Conservation (phyloP, 371 early-diverging fungal genomes). For the Rhizopus sp. region DNA sequence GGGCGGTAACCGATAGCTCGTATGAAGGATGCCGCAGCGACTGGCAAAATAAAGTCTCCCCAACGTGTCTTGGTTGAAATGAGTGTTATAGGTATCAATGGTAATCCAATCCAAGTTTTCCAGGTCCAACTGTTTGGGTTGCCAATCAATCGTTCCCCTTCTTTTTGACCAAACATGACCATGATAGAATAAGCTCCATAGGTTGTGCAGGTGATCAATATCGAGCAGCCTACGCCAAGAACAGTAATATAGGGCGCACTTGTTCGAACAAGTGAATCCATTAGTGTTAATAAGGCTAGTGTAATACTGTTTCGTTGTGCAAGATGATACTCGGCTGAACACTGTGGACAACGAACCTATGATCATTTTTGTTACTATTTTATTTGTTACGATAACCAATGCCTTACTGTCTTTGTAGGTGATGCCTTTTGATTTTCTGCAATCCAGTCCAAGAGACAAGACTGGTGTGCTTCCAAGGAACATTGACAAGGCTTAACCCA, state of each 20-base stretch:
- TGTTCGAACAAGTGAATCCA: slow-evolving; percentile 62
- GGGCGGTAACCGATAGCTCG: slow-evolving; percentile 23
- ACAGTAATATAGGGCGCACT: slow-evolving; percentile 67
- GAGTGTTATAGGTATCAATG: slow-evolving; percentile 65
- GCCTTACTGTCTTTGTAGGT: slow-evolving; percentile 39
- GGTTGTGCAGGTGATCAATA: slow-evolving; percentile 61
- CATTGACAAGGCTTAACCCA: slow-evolving; percentile 82
- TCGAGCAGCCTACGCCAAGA: slow-evolving; percentile 63
- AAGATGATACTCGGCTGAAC: slow-evolving; percentile 65
- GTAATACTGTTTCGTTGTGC: slow-evolving; percentile 55
- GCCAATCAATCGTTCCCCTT: slow-evolving; percentile 67
- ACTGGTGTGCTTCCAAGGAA: slow-evolving; percentile 71
- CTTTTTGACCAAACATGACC: slow-evolving; percentile 64
- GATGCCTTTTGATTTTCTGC: slow-evolving; percentile 67
- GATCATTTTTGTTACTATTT: neutral
- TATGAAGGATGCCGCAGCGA: slow-evolving; percentile 33
- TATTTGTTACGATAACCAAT: neutral
- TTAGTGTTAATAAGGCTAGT: slow-evolving; percentile 49
- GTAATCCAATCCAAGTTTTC: slow-evolving; percentile 68
- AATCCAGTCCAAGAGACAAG: slow-evolving; percentile 79
- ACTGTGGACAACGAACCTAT: slow-evolving; percentile 78
- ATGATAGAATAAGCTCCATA: slow-evolving; percentile 73
- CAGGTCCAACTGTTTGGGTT: slow-evolving; percentile 63
- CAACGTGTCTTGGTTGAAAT: slow-evolving; percentile 59
- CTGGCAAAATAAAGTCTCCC: slow-evolving; percentile 41